phyloP scores from a whole-genome alignment of 495 filamentous ascomycete genomes.

The Podospora bellae-mahoneyi region DNA sequence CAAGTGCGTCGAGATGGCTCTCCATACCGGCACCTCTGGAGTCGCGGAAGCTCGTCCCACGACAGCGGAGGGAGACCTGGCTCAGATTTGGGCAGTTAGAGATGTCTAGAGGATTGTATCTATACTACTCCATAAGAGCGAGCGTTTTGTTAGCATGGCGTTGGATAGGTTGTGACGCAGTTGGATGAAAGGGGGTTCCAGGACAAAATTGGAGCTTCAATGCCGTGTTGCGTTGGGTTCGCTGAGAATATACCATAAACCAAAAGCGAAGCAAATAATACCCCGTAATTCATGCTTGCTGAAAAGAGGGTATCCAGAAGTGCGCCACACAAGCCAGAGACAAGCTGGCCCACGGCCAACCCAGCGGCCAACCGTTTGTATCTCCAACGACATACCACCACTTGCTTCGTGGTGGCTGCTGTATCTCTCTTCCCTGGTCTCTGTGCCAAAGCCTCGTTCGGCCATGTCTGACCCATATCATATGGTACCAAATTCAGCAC shows the following conservation, averaged over 20 bases:
- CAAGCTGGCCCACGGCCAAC: not conserved
- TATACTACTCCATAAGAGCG: not conserved
- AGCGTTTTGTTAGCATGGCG: not conserved
- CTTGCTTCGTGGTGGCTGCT: not conserved
- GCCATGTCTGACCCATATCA: not conserved
- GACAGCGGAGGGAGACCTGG: constrained; percentile 34
- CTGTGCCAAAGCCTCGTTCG: too few species aligned
- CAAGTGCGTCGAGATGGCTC: constrained; percentile 18
- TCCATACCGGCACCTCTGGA: constrained; percentile 21
- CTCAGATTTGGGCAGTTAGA: constrained; percentile 25
- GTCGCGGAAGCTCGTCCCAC: constrained; percentile 26
- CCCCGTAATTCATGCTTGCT: not conserved
- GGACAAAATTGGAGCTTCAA: constrained; percentile 23
- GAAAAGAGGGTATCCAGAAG: not conserved
- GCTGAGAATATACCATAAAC: too few species aligned
- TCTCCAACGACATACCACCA: not conserved
- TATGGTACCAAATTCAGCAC: not conserved
- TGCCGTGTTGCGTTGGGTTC: not conserved
- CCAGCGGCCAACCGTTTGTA: not conserved
- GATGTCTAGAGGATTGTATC: not conserved
- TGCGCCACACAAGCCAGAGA: not conserved
- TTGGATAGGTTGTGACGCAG: not conserved
- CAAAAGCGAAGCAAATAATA: not conserved
- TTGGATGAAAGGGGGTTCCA: constrained; percentile 38
- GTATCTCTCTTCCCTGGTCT: not conserved